These are phyloP conservation scores for Neurospora pannonica DNA, from an alignment of 495 filamentous ascomycete genomes.

Conservation along the genomic window DNA sequence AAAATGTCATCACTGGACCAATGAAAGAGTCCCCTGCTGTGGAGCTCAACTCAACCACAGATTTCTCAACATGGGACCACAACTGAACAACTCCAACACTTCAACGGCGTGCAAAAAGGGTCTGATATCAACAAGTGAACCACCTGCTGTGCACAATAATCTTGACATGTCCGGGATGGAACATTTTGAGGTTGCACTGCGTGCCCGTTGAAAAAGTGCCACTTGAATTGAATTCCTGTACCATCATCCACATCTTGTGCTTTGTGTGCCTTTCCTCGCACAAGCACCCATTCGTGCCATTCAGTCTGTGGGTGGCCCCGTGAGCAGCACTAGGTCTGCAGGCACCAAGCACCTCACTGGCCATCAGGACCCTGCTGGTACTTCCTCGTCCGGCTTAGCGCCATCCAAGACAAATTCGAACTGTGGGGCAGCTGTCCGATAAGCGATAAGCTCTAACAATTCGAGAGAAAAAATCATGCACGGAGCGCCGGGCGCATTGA, in stretches of 20 bases:
- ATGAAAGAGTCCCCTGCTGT: not conserved
- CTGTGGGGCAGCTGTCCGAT: slow-evolving; percentile 5
- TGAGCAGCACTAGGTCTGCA: not conserved
- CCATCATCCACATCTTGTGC: not conserved
- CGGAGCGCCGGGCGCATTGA: not conserved
- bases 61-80: not conserved
- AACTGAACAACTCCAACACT: not conserved
- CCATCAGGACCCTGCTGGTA: not conserved
- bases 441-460: slow-evolving; percentile 18
- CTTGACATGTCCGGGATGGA: not conserved
- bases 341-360: not conserved
- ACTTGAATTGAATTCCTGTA: not conserved
- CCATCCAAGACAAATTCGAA: not conserved
- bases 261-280: not conserved
- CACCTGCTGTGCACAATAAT: not conserved
- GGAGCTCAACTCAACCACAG: not conserved
- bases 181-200: not conserved
- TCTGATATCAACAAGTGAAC: not conserved
- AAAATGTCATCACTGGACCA: not conserved
- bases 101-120: not conserved
- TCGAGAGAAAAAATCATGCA: not conserved
- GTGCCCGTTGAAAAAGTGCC: not conserved
- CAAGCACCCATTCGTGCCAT: not conserved
- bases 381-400: not conserved
- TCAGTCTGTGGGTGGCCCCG: not conserved